Conservation (phyloP, 2,329 filamentous ascomycete species). For the Pseudocercospora musae region DNA sequence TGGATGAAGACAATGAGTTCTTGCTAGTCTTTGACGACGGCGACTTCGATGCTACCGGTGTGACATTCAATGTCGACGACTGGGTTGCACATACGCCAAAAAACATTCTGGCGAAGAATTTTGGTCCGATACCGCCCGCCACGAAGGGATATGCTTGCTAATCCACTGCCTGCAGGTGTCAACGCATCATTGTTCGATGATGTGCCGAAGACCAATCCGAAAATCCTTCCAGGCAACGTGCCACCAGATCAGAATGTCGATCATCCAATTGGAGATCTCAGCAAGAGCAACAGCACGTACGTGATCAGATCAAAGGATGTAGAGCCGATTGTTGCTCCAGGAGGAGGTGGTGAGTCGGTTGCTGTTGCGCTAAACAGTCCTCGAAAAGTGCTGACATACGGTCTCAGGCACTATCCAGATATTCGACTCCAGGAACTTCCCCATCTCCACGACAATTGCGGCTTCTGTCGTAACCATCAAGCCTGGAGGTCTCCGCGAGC, state of each 20-base stretch:
- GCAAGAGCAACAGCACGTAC: constrained; percentile 55
- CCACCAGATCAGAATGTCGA: constrained; percentile 42
- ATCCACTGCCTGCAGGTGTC: constrained; percentile 34
- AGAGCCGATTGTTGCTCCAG: constrained; percentile 43
- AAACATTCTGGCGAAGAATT: constrained; percentile 65
- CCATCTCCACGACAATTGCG: constrained; percentile 62
- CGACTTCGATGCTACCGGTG: constrained; percentile 59
- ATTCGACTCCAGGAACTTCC: constrained; percentile 63
- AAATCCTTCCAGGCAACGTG: constrained; percentile 56
- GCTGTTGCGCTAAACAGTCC: neutral
- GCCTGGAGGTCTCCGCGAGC: constrained; percentile 61
- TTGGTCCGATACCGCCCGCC: constrained; percentile 33
- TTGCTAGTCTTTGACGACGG: constrained; percentile 42
- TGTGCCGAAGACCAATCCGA: constrained; percentile 57
- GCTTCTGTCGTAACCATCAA: constrained; percentile 62
- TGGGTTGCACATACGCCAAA: constrained; percentile 67
- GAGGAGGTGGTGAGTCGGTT: constrained; percentile 42
- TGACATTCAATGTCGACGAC: constrained; percentile 65
- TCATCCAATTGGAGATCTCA: constrained; percentile 48
- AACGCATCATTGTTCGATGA: constrained; percentile 57
- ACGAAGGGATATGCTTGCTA: neutral
- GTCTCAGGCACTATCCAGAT: constrained; percentile 55
- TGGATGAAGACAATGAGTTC: constrained; percentile 66
- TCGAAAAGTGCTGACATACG: neutral
- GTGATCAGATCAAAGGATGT: constrained; percentile 35